Percentiles rank a stretch among this genome's conserved stretches.
Conservation (phyloP, 83 land plant genomes). For the Larix sibirica region DNA sequence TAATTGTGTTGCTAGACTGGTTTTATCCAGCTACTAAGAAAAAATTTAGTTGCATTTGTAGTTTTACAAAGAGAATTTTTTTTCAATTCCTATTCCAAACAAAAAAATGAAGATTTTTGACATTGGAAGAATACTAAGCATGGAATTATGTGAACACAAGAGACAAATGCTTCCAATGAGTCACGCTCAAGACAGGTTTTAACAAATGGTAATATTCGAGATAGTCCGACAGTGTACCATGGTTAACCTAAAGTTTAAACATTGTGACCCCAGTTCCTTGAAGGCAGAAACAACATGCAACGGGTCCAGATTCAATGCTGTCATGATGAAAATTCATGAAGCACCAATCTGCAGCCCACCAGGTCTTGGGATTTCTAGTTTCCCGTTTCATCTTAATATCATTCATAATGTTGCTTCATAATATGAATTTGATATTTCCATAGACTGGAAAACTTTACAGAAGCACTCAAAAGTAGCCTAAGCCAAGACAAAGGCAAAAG, state of each 20-base stretch:
- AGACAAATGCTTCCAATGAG: too few species aligned
- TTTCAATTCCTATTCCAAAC: too few species aligned
- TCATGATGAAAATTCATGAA: too few species aligned
- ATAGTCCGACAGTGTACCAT: background rate
- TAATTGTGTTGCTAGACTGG: too few species aligned
- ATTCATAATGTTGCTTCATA: background rate
- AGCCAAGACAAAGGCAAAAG: background rate
- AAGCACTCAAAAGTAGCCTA: background rate
- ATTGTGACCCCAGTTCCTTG: background rate
- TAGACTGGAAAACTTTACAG: constrained; percentile 1
- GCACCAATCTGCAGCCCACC: background rate
- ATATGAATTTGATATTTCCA: background rate
- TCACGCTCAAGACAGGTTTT: too few species aligned
- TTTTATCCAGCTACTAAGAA: too few species aligned
- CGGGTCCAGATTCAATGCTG: background rate
- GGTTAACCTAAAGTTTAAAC: background rate
- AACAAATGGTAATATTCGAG: background rate
- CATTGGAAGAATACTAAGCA: background rate
- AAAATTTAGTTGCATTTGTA: too few species aligned
- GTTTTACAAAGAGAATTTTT: too few species aligned
- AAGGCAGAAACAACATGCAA: background rate
- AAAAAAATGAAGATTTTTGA: background rate
- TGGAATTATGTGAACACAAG: background rate
- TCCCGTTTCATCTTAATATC: background rate
- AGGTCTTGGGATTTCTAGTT: background rate